A percentile compares a stretch with the other conserved stretches of the same genome.
These are phyloP conservation scores for Clonostachys sp. DNA, from an alignment of 2,329 filamentous ascomycete species.

Conservation along the genomic window DNA sequence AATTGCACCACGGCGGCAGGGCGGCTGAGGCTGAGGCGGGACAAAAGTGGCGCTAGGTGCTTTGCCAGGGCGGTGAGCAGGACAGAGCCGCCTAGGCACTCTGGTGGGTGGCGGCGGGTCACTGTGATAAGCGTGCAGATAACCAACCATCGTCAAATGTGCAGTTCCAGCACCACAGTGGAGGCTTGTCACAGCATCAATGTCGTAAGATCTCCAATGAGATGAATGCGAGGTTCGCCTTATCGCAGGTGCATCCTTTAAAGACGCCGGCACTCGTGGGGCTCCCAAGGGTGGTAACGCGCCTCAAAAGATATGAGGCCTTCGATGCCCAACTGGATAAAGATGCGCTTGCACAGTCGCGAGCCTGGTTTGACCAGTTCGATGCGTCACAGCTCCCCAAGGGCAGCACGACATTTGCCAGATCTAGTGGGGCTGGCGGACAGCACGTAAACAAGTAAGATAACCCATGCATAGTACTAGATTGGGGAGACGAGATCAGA, in stretches of 20 bases:
- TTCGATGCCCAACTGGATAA: constrained; percentile 45
- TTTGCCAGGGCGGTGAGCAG: too few species aligned
- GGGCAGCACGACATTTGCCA: constrained; percentile 47
- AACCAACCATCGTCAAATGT: too few species aligned
- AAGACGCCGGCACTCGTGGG: background rate
- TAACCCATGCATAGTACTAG: constrained; percentile 6
- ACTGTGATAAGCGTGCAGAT: too few species aligned
- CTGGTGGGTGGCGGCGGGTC: too few species aligned
- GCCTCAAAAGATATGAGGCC: constrained; percentile 32
- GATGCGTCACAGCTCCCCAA: constrained; percentile 36
- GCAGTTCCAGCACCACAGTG: too few species aligned
- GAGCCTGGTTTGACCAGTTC: constrained; percentile 45
- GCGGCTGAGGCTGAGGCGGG: too few species aligned
- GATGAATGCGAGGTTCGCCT: too few species aligned
- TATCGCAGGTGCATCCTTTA: background rate
- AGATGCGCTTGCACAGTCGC: constrained; percentile 44
- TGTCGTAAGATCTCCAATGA: too few species aligned
- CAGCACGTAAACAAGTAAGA: constrained; percentile 60
- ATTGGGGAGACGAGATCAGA: constrained; percentile 44
- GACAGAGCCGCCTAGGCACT: too few species aligned
- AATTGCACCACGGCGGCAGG: too few species aligned
- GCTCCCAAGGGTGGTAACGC: background rate
- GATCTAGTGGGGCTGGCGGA: constrained; percentile 57
- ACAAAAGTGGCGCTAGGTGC: too few species aligned
- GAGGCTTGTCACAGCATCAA: too few species aligned